Base-by-base conservation (phyloP, 192 early-diverging fungal genomes). In the Coemansia reversa region DNA sequence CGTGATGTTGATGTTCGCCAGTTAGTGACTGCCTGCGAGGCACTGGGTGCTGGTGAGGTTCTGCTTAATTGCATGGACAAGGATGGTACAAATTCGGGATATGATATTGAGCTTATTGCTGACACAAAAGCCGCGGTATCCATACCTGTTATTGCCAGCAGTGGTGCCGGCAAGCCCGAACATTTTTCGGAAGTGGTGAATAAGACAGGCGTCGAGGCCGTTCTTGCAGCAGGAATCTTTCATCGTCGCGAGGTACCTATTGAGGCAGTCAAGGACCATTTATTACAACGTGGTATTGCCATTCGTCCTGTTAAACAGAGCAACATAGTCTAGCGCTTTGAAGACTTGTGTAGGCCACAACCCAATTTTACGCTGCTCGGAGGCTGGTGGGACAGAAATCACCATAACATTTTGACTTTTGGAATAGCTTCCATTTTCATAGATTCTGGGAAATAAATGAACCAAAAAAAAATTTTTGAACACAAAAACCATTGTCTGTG, bases 1-100 rank as follows among this genome's bases (percentile, higher is more conserved):
- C 89, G 96, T 51, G 95, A 98, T 74, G 51, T 95, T 24, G 98
- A 99, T 77, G 98, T 98, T 27, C 73, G 81, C 45, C 95, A 98
- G 74, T 82, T 99, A 22, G 92, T 94, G 16, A 84, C 86, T 14
- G 90, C 93, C 0, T 95, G 93, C 62, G 89, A 95, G 74, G 84
- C 84, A 2, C 72, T 99, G 61, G 98, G 98, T 16, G 96, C 96
- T 0, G 98, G 98, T 7, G 98, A 99, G 76, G 91, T 99, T 48
- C 76, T 98, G 71, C 85, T 97, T 56, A 99, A 99, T 76, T 97
- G 96, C 75, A 99, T 99, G 94, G 96, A 99, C 76, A 87, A 90
- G 71, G 98, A 99, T 72, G 98, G 98, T 4, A 98, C 93, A 22
- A 99, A 98, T 73, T 89, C 92, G 52, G 98, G 98, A 16, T 99